Conservation (phyloP, 495 filamentous ascomycete species). For the Penicillium fimorum region DNA sequence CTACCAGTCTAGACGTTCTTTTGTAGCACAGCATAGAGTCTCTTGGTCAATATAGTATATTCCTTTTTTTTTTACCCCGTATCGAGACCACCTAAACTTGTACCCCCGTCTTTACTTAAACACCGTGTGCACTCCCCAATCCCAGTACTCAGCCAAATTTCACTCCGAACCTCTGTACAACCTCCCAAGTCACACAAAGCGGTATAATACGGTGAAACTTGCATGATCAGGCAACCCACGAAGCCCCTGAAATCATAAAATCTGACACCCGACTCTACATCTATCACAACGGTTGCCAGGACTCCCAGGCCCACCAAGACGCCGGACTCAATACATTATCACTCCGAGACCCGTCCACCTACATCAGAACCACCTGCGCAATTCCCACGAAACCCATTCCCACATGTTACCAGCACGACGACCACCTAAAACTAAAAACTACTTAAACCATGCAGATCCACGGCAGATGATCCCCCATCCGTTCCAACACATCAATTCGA, state of each 20-base stretch:
- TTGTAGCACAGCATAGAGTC: not conserved
- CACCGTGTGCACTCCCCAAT: not conserved
- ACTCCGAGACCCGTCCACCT: constrained; percentile 9
- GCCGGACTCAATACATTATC: constrained; percentile 10
- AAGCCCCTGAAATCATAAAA: constrained; percentile 5
- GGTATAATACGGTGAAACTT: not conserved
- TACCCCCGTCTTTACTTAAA: not conserved
- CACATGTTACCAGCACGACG: constrained; percentile 9
- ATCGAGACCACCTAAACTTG: not conserved
- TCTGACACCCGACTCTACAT: constrained; percentile 2
- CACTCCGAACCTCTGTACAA: not conserved
- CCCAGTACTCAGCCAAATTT: not conserved
- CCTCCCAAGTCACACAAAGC: not conserved
- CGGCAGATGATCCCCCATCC: constrained; percentile 3
- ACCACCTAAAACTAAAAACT: constrained; percentile 5
- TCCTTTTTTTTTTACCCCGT: not conserved
- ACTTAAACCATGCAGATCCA: constrained; percentile 11
- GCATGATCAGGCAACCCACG: constrained; percentile 7
- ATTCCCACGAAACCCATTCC: constrained; percentile 7
- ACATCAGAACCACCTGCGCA: constrained; percentile 5
- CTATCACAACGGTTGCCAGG: constrained; percentile 14
- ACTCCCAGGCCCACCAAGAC: constrained; percentile 7
- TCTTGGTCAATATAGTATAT: not conserved
- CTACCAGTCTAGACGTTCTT: not conserved
- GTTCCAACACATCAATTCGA: constrained; percentile 11